These are phyloP conservation scores for Trichosporon coremiiforme DNA, from an alignment of 1,284 basidiomycete species.

Conservation along the genomic window DNA sequence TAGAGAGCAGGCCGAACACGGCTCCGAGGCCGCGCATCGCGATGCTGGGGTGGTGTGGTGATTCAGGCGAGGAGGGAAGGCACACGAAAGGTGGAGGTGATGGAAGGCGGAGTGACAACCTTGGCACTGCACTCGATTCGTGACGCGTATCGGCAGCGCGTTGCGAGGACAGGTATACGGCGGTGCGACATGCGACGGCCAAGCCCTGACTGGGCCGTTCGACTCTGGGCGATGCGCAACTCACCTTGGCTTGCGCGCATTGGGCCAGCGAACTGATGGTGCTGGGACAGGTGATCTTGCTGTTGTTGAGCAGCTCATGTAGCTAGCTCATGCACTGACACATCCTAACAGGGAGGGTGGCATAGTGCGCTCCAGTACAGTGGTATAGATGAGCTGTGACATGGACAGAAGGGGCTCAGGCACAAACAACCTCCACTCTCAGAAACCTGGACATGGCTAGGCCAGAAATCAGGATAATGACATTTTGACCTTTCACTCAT, in stretches of 20 bases:
- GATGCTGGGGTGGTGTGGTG: not conserved
- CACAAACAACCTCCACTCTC: constrained; percentile 4
- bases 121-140: too few relatives aligned
- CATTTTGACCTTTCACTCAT: constrained; percentile 3
- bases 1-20: not conserved
- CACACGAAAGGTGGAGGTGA: not conserved
- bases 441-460: not conserved
- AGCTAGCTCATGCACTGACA: not conserved
- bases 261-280: not conserved
- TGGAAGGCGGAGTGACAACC: not conserved
- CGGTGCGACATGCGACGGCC: not conserved
- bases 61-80: not conserved
- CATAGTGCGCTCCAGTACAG: not conserved
- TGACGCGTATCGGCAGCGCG: not conserved
- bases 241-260: constrained; percentile 17
- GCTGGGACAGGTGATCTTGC: not conserved
- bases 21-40: constrained; percentile 7
- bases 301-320: not conserved
- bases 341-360: constrained; percentile 2
- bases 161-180: not conserved
- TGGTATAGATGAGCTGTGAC: not conserved
- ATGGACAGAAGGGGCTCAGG: not conserved
- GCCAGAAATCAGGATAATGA: not conserved
- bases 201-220: not conserved
- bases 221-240: not conserved